Percentiles rank a stretch among this genome's conserved stretches.
Evolutionary conservation across 2,329 filamentous ascomycete species (phyloP).

Genomic region (Apiospora marii): DNA sequence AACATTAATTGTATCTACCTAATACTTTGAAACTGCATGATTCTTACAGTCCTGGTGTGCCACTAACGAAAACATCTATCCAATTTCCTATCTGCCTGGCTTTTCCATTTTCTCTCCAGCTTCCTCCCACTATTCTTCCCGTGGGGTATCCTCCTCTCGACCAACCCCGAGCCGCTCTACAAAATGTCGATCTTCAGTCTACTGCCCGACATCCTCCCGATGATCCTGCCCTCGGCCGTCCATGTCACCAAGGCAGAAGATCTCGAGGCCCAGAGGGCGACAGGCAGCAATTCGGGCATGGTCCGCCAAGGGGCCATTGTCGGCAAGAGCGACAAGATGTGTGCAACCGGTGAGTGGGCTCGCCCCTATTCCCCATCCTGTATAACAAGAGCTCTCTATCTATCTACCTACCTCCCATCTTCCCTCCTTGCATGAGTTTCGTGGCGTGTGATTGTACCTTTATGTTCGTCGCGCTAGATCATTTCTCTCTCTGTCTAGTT

Average conservation of each 20-base stretch:
- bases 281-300: conserved; percentile 40
- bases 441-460: background rate
- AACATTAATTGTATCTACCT: background rate
- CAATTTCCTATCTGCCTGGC: background rate
- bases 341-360: conserved; percentile 65
- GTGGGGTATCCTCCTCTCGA: background rate
- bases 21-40: background rate
- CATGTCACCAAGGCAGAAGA: conserved; percentile 59
- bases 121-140: background rate
- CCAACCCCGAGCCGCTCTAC: background rate
- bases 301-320: conserved; percentile 64
- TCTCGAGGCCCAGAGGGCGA: conserved; percentile 48
- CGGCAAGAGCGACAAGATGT: conserved; percentile 70
- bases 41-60: background rate
- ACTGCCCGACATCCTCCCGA: conserved; percentile 65
- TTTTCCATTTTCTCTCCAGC: background rate
- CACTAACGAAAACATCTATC: background rate
- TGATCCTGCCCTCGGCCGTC: conserved; percentile 66
- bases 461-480: conserved; percentile 16
- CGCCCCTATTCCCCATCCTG: background rate
- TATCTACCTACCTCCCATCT: background rate
- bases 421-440: background rate
- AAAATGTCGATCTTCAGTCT: conserved; percentile 61
- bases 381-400: background rate
- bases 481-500: conserved; percentile 47